phyloP scores from a whole-genome alignment of 2,329 filamentous ascomycete species.

The Trichoderma pleuroti region DNA sequence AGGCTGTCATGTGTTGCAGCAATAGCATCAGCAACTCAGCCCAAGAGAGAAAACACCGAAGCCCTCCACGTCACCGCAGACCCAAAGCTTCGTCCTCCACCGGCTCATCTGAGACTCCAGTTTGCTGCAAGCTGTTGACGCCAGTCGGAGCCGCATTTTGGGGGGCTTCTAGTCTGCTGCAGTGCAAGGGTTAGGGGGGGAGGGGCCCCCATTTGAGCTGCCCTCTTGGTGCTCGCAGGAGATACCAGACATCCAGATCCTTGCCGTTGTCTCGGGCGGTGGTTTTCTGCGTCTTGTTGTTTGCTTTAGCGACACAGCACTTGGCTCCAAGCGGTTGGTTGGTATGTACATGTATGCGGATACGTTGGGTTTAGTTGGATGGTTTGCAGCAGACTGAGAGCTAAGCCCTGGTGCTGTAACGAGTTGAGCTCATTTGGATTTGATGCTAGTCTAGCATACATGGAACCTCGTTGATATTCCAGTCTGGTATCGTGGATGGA shows the following conservation, averaged over 20 bases:
- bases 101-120: not conserved
- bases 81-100: not conserved
- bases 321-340: not conserved
- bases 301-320: not conserved
- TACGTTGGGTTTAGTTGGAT: not conserved
- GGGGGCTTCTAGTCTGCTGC: not conserved
- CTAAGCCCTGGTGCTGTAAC: not conserved
- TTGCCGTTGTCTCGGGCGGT: not conserved
- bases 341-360: slow-evolving; percentile 1
- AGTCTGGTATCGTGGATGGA: not conserved
- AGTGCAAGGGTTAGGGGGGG: not conserved
- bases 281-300: not conserved
- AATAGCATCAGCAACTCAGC: not conserved
- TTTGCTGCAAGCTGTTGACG: not conserved
- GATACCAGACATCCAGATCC: not conserved
- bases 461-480: not conserved
- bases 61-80: not conserved
- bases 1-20: not conserved
- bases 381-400: not conserved
- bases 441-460: not conserved
- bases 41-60: not conserved
- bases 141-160: not conserved
- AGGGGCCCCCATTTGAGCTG: not conserved
- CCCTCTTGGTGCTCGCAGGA: not conserved
- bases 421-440: not conserved